Conservation (phyloP, 2,329 filamentous ascomycete genomes). For the Thermochaetoides dissita region DNA sequence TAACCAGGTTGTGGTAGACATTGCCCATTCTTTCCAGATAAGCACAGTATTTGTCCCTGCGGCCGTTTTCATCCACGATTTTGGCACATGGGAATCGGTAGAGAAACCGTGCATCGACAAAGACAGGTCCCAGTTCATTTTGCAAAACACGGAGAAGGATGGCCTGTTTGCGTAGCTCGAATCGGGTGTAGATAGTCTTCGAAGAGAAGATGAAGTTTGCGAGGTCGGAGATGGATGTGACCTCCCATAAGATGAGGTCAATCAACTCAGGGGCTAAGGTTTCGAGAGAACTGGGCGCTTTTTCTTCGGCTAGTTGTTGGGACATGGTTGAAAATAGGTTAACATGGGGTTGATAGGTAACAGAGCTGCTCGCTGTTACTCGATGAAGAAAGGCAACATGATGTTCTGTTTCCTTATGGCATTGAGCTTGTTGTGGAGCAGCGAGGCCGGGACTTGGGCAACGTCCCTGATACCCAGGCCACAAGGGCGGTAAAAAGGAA, state of each 20-base stretch:
- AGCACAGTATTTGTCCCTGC: background rate
- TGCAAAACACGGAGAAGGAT: constrained; percentile 1
- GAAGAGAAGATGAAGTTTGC: constrained; percentile 2
- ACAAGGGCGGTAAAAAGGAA: too few species aligned
- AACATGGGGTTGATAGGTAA: too few species aligned
- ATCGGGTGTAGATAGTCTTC: constrained; percentile 1
- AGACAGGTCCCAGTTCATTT: constrained; percentile 3
- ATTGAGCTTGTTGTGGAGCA: too few species aligned
- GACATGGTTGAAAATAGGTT: too few species aligned
- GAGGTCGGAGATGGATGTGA: constrained; percentile 3
- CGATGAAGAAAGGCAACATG: too few species aligned
- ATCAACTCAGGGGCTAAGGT: constrained; percentile 1
- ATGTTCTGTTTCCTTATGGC: too few species aligned
- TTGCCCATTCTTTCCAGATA: background rate
- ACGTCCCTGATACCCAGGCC: too few species aligned
- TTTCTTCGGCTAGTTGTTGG: too few species aligned
- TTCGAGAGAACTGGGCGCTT: background rate
- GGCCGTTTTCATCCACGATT: background rate
- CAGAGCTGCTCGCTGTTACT: too few species aligned
- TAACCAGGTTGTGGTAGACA: background rate
- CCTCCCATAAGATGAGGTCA: constrained; percentile 1
- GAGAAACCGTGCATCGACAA: constrained; percentile 2
- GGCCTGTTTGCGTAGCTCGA: background rate
- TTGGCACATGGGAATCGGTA: constrained; percentile 1
- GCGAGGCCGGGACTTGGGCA: too few species aligned